These are phyloP conservation scores for Ettlia oleoabundans DNA, from an alignment of 139 green algal genomes.

Conservation along the genomic window DNA sequence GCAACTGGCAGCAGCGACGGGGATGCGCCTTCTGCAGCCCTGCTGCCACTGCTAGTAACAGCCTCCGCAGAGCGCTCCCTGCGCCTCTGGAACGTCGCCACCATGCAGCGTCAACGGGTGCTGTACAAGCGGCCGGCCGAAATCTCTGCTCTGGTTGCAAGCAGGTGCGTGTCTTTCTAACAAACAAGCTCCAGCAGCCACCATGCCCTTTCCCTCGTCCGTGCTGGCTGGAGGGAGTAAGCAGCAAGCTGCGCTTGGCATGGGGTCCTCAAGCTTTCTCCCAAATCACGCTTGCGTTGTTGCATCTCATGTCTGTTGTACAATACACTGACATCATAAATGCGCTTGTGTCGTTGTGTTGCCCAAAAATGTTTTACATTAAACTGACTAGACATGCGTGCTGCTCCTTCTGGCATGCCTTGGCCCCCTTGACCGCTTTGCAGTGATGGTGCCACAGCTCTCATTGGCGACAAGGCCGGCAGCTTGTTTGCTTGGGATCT, in stretches of 20 bases:
- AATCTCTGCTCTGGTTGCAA: slow-evolving; percentile 14
- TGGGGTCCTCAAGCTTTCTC: too few relatives aligned
- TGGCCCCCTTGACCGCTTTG: neutral
- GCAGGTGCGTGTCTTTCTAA: neutral
- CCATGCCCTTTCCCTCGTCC: neutral
- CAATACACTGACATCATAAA: too few relatives aligned
- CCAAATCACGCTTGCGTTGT: too few relatives aligned
- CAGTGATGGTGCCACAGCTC: slow-evolving; percentile 22
- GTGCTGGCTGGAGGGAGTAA: neutral
- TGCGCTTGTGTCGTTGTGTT: too few relatives aligned
- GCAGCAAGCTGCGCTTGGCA: too few relatives aligned
- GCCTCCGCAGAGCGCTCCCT: slow-evolving; percentile 2
- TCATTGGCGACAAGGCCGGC: slow-evolving; percentile 20
- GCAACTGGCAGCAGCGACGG: neutral
- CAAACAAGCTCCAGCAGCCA: too few relatives aligned
- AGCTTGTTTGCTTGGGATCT: slow-evolving; percentile 19
- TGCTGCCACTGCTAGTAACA: slow-evolving; percentile 17
- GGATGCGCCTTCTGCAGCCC: neutral
- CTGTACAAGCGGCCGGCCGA: slow-evolving; percentile 47
- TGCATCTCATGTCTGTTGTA: too few relatives aligned
- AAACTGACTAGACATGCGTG: too few relatives aligned
- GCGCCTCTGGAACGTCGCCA: slow-evolving; percentile 25
- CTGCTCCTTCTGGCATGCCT: neutral
- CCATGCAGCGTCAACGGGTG: slow-evolving; percentile 6
- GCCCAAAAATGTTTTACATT: too few relatives aligned